Conservation (phyloP, 2,329 filamentous ascomycete genomes). For the Chrysoporthe deuterocubensis region DNA sequence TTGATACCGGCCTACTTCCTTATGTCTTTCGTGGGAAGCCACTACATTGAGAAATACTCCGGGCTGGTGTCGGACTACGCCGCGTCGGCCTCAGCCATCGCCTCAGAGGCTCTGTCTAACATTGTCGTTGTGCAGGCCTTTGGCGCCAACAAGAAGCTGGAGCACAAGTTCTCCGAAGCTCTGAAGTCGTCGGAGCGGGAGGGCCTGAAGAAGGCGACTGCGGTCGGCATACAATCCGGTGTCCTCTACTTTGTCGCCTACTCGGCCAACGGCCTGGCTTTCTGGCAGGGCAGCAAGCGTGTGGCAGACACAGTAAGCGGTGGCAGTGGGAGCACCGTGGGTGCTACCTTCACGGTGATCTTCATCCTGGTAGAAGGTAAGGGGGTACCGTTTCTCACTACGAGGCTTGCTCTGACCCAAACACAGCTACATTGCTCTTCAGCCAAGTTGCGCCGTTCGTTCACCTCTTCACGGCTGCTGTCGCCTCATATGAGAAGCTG, state of each 20-base stretch:
- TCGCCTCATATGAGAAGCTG: slow-evolving; percentile 58
- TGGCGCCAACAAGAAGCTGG: slow-evolving; percentile 61
- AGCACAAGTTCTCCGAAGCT: slow-evolving; percentile 55
- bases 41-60: slow-evolving; percentile 58
- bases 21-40: slow-evolving; percentile 62
- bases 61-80: slow-evolving; percentile 57
- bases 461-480: slow-evolving; percentile 61
- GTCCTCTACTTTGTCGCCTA: slow-evolving; percentile 70
- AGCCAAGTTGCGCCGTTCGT: slow-evolving; percentile 64
- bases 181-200: slow-evolving; percentile 36
- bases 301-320: slow-evolving; percentile 37
- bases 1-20: slow-evolving; percentile 66
- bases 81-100: slow-evolving; percentile 64
- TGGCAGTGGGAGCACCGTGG: slow-evolving; percentile 43
- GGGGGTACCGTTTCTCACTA: slow-evolving; percentile 7
- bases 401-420: slow-evolving; percentile 31
- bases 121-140: slow-evolving; percentile 69
- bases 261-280: slow-evolving; percentile 65
- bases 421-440: slow-evolving; percentile 56
- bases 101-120: slow-evolving; percentile 64
- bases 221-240: slow-evolving; percentile 61
- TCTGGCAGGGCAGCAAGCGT: slow-evolving; percentile 64
- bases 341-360: slow-evolving; percentile 58
- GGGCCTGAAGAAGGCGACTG: slow-evolving; percentile 60
- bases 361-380: slow-evolving; percentile 56